A percentile compares a stretch with the other conserved stretches of the same genome.
Conservation (phyloP, 2,329 filamentous ascomycete species). For the Diplocarpon rosae region DNA sequence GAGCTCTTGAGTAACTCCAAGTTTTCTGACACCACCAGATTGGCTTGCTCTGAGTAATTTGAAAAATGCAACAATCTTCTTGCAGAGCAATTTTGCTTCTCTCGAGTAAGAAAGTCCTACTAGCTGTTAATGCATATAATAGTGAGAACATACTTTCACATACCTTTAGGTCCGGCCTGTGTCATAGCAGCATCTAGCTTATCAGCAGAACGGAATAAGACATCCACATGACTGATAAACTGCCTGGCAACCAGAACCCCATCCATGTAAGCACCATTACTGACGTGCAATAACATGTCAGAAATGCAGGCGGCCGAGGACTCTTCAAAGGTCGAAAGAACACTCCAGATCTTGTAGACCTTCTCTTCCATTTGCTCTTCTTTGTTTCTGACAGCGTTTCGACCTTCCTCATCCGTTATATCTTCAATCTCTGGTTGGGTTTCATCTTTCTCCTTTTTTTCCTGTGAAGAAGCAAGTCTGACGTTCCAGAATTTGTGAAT, state of each 20-base stretch:
- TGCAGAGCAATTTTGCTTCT: constrained; percentile 98
- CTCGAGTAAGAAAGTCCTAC: constrained; percentile 79
- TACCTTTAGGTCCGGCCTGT: constrained; percentile 63
- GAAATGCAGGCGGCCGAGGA: constrained; percentile 97
- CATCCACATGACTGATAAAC: constrained; percentile 92
- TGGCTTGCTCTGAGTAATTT: constrained; percentile 89
- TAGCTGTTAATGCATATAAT: not conserved
- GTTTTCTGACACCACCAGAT: constrained; percentile 76
- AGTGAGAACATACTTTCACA: constrained; percentile 16
- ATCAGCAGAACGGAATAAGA: constrained; percentile 83
- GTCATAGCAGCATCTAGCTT: constrained; percentile 66
- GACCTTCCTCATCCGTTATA: constrained; percentile 54
- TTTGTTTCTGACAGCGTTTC: constrained; percentile 66
- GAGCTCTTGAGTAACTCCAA: constrained; percentile 96
- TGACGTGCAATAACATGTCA: constrained; percentile 96
- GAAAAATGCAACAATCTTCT: constrained; percentile 98
- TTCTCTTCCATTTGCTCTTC: constrained; percentile 97
- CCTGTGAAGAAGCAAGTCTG: constrained; percentile 44
- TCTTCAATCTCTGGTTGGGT: constrained; percentile 28
- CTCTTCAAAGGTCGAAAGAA: constrained; percentile 92
- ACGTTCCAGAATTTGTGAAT: constrained; percentile 99
- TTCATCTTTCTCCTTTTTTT: constrained; percentile 34
- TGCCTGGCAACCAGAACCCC: constrained; percentile 89
- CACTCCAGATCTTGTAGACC: constrained; percentile 96
- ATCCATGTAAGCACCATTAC: constrained; percentile 92